phyloP scores from a whole-genome alignment of 2,329 filamentous ascomycete genomes.

The Botrytis paeoniae region DNA sequence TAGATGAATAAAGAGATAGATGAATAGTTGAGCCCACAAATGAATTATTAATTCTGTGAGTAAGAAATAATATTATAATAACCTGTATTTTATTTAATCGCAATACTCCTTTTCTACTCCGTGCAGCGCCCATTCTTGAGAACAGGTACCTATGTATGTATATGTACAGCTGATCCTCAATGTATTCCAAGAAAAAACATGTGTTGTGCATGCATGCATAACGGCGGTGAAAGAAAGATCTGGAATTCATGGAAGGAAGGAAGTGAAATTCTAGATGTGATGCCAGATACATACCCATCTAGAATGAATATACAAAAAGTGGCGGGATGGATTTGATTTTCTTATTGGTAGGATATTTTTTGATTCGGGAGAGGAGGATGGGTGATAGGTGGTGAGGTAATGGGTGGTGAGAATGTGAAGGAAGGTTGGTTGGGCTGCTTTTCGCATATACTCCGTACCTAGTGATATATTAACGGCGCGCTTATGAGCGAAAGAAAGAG shows the following conservation, averaged over 20 bases:
- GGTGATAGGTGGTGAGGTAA: not conserved
- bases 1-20: not conserved
- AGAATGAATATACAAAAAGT: not conserved
- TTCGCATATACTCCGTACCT: not conserved
- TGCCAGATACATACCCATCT: not conserved
- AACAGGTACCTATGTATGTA: not conserved
- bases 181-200: not conserved
- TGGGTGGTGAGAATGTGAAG: not conserved
- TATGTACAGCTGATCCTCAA: not conserved
- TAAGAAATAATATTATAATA: not conserved
- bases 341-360: not conserved
- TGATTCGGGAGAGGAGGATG: not conserved
- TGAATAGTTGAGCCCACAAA: not conserved
- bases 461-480: not conserved
- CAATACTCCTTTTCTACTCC: not conserved
- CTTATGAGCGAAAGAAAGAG: not conserved
- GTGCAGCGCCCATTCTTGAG: not conserved
- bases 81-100: not conserved
- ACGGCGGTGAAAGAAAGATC: constrained; percentile 23
- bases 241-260: not conserved
- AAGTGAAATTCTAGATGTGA: not conserved
- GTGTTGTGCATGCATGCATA: constrained; percentile 25
- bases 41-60: not conserved
- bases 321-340: not conserved
- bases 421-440: not conserved